phyloP scores from a whole-genome alignment of 2,329 filamentous ascomycete genomes.

The Aspergillus aculeatinus region DNA sequence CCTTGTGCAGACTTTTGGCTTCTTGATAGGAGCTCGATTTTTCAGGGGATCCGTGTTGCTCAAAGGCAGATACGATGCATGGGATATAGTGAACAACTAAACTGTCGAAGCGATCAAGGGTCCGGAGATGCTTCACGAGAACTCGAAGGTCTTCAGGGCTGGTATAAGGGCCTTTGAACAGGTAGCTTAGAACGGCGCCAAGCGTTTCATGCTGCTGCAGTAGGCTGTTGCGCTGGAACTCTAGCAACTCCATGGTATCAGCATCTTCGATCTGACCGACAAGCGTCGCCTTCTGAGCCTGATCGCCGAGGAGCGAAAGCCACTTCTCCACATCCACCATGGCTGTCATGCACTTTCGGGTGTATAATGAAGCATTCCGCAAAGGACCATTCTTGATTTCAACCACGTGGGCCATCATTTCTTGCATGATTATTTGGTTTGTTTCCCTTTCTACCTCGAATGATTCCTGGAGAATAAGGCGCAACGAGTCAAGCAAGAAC shows the following conservation, averaged over 20 bases:
- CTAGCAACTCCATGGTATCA: conserved; percentile 73
- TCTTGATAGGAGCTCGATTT: conserved; percentile 65
- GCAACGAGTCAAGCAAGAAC: conserved; percentile 78
- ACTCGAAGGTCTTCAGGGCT: conserved; percentile 69
- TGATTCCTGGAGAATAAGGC: conserved; percentile 71
- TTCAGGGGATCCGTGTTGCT: conserved; percentile 75
- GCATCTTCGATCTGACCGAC: conserved; percentile 65
- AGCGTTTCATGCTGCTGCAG: conserved; percentile 87
- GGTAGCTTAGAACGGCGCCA: conserved; percentile 73
- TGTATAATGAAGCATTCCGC: conserved; percentile 60
- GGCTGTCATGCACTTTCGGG: conserved; percentile 70
- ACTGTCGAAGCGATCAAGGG: conserved; percentile 73
- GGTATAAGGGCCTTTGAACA: conserved; percentile 73
- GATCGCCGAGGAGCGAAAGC: conserved; percentile 74
- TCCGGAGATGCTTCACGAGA: conserved; percentile 67
- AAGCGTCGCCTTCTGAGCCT: conserved; percentile 70
- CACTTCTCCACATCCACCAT: conserved; percentile 76
- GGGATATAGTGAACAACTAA: conserved; percentile 78
- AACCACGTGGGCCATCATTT: conserved; percentile 59
- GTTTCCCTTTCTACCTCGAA: conserved; percentile 61
- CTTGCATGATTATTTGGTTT: conserved; percentile 54
- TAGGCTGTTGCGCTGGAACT: conserved; percentile 76
- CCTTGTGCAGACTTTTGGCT: conserved; percentile 67
- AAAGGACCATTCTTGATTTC: conserved; percentile 52
- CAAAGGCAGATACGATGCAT: conserved; percentile 72